A percentile compares a stretch with the other conserved stretches of the same genome.
phyloP scores from a whole-genome alignment of 2,329 filamentous ascomycete genomes.

The Stylonectria norvegica region DNA sequence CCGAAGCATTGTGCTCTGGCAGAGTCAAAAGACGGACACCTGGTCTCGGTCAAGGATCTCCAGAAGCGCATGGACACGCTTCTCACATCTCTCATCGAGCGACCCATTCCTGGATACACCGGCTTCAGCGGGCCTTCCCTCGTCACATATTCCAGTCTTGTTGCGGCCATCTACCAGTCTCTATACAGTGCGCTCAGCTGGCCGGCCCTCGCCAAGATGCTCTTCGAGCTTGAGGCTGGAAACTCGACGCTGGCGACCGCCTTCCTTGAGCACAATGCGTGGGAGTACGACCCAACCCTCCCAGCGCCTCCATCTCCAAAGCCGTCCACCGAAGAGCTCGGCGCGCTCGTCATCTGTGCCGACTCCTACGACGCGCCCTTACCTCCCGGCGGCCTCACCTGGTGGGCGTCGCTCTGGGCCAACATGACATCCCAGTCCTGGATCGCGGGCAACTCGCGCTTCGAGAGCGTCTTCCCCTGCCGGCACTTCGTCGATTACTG shows the following conservation, averaged over 20 bases:
- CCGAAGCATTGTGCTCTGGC: constrained; percentile 45
- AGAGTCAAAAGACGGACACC: constrained; percentile 23
- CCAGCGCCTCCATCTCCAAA: constrained; percentile 26
- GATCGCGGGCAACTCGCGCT: constrained; percentile 47
- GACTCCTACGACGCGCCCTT: constrained; percentile 44
- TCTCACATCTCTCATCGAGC: constrained; percentile 35
- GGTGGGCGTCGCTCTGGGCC: constrained; percentile 45
- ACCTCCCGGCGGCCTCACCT: constrained; percentile 37
- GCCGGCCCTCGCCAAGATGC: constrained; percentile 36
- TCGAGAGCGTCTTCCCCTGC: constrained; percentile 44
- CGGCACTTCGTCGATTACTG: constrained; percentile 44
- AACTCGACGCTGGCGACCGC: constrained; percentile 41
- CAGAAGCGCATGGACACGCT: constrained; percentile 38
- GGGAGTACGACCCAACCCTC: constrained; percentile 41
- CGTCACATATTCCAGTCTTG: constrained; percentile 44
- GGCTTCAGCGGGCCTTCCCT: constrained; percentile 39
- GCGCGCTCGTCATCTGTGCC: constrained; percentile 41
- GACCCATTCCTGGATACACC: constrained; percentile 39
- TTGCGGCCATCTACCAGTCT: constrained; percentile 37
- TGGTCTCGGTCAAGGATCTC: constrained; percentile 36
- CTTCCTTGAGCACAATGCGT: constrained; percentile 36
- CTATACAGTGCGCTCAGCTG: constrained; percentile 45
- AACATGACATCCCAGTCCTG: constrained; percentile 46
- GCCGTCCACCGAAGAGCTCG: constrained; percentile 39
- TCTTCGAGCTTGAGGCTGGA: constrained; percentile 42